Conservation (phyloP, 768 basidiomycete genomes). For the Epithele typhae region DNA sequence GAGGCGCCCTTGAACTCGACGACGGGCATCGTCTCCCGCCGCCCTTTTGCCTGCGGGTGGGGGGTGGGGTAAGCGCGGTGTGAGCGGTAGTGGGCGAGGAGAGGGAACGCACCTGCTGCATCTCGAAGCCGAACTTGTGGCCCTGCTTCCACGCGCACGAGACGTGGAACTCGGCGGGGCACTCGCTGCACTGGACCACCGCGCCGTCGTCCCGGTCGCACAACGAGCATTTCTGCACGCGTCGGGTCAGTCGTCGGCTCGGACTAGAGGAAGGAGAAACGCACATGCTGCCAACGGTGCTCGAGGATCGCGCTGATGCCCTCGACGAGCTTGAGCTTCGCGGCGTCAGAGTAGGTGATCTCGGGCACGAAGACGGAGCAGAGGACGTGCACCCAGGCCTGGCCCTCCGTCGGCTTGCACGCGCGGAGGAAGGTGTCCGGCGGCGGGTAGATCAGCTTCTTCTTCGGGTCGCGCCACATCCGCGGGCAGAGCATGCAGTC, state of each 20-base stretch:
- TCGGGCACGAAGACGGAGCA: constrained; percentile 89
- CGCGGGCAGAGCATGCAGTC: constrained; percentile 85
- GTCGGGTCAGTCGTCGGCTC: constrained; percentile 11
- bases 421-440: constrained; percentile 66
- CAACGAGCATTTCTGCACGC: constrained; percentile 62
- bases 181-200: constrained; percentile 80
- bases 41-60: constrained; percentile 70
- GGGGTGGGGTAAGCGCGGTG: background rate
- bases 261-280: constrained; percentile 23
- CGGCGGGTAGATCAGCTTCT: constrained; percentile 41
- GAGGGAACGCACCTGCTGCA: constrained; percentile 60
- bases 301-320: constrained; percentile 72
- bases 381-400: constrained; percentile 87
- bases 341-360: constrained; percentile 74
- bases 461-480: constrained; percentile 44
- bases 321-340: constrained; percentile 74
- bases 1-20: constrained; percentile 75
- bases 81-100: background rate
- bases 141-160: constrained; percentile 88
- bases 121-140: constrained; percentile 89
- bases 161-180: constrained; percentile 74
- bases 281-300: constrained; percentile 70
- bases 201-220: constrained; percentile 75
- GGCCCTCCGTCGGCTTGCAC: constrained; percentile 88
- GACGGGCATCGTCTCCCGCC: constrained; percentile 57